phyloP scores from a whole-genome alignment of 352 stramenopile genomes.

The Globisporangium camurandrum region DNA sequence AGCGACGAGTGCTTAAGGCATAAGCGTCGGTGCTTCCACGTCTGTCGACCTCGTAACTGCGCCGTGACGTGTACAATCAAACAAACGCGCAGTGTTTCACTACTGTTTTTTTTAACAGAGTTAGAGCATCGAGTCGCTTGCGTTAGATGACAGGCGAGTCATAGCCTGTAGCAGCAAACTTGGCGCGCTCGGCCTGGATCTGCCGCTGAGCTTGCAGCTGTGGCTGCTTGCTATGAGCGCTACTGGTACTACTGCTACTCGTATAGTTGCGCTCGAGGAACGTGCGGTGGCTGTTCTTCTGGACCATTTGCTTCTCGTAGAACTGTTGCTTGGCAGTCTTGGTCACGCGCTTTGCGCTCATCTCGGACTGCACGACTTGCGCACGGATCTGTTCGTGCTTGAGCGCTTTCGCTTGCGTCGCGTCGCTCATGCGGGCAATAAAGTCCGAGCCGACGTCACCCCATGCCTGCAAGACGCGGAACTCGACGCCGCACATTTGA shows the following conservation, averaged over 20 bases:
- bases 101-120: not conserved
- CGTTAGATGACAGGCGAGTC: conserved; percentile 6
- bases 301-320: conserved; percentile 55
- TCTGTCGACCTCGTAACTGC: not conserved
- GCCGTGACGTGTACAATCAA: not conserved
- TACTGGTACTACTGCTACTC: conserved; percentile 21
- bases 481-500: conserved; percentile 71
- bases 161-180: conserved; percentile 3
- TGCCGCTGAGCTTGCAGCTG: conserved; percentile 34
- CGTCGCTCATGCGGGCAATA: conserved; percentile 45
- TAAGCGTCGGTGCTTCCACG: no score
- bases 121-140: no score
- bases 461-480: conserved; percentile 66
- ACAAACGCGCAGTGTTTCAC: no score
- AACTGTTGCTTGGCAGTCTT: conserved; percentile 58
- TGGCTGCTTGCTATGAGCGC: conserved; percentile 51
- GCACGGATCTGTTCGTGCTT: conserved; percentile 44
- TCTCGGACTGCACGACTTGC: conserved; percentile 33
- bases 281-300: conserved; percentile 40
- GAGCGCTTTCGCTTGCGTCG: conserved; percentile 28
- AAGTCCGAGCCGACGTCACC: conserved; percentile 62
- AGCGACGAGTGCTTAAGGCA: not conserved
- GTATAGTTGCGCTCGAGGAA: conserved; percentile 69
- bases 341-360: conserved; percentile 15
- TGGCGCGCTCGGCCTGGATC: conserved; percentile 27